Evolutionary conservation across 2,329 filamentous ascomycete species (phyloP), one percentile per base, ranked within the genome.

Genomic region (Aspergillus novoparasiticus): DNA sequence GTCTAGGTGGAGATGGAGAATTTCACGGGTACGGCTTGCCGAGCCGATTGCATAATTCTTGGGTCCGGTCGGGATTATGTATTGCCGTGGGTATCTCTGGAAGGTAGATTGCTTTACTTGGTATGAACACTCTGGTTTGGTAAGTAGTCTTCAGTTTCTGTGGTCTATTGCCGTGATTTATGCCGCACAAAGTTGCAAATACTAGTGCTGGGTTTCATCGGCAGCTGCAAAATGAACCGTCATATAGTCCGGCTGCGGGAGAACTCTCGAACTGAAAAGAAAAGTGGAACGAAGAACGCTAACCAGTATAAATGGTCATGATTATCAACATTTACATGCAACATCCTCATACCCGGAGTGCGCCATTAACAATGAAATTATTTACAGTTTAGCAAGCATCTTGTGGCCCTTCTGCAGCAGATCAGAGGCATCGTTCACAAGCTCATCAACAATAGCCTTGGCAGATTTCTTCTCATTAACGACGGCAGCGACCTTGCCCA

Each of bases 401-500:
- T 87, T 86, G 79, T 87, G 87, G 67, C 90, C 91, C 73, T 84
- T 86, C 76, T 89, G 83, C 71, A 97, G 78, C 78, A 85, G 87
- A 65, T 83, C 84, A 63, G 92, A 88, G 46, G 94, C 95, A 75
- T 96, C 94, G 58, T 83, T 80, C 67, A 99, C 91, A 72, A 99
- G 90, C 83, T 99, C 95, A 75, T 99, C 95, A 45, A 99, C 90
- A 65, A 99, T 94, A 21, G 80, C 91, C 86, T 94, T 96, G 66
- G 95, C 95, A 45, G 86, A 83, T 88, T 96, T 96, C 85, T 90
- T 91, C 83, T 98, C 93, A 75, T 94, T 95, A 61, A 95, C 91
- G 36, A 97, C 92, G 32, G 95, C 94, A 43, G 95, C 91, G 65
- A 92, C 94, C 86, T 98, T 96, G 79, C 95, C 95, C 95, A 99